Conservation (phyloP, 2,329 filamentous ascomycete species). For the Colletotrichum destructivum region DNA sequence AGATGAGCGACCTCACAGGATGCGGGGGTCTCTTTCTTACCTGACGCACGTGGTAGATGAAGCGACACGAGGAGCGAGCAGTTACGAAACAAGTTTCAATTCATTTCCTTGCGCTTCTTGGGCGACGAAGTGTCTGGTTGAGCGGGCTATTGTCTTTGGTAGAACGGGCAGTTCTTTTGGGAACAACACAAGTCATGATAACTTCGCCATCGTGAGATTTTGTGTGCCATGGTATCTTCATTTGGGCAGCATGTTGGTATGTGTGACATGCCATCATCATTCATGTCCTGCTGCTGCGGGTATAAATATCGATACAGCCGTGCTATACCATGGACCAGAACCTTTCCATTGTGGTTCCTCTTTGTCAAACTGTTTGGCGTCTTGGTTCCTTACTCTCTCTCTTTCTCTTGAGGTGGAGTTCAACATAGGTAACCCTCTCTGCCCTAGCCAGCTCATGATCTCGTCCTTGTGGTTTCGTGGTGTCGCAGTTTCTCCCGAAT, state of each 20-base stretch:
- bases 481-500: not conserved
- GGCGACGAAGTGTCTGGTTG: not conserved
- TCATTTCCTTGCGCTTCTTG: not conserved
- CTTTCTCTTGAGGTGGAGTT: not conserved
- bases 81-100: slow-evolving; percentile 18
- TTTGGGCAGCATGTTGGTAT: not conserved
- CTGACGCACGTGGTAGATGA: slow-evolving; percentile 15
- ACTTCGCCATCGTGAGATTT: not conserved
- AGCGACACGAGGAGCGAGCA: slow-evolving; percentile 16
- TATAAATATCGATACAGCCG: slow-evolving; percentile 3
- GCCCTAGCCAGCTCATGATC: not conserved
- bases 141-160: too few relatives aligned
- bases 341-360: not conserved
- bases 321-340: not conserved
- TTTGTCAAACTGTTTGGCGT: not conserved
- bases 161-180: not conserved
- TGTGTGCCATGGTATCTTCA: not conserved
- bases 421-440: not conserved
- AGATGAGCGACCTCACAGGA: not conserved
- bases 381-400: not conserved
- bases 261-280: not conserved
- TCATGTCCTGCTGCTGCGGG: slow-evolving; percentile 21
- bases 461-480: not conserved
- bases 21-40: not conserved
- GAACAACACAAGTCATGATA: not conserved